These are phyloP conservation scores for Sporothrix humicola DNA, from an alignment of 2,329 filamentous ascomycete genomes.

Conservation along the genomic window DNA sequence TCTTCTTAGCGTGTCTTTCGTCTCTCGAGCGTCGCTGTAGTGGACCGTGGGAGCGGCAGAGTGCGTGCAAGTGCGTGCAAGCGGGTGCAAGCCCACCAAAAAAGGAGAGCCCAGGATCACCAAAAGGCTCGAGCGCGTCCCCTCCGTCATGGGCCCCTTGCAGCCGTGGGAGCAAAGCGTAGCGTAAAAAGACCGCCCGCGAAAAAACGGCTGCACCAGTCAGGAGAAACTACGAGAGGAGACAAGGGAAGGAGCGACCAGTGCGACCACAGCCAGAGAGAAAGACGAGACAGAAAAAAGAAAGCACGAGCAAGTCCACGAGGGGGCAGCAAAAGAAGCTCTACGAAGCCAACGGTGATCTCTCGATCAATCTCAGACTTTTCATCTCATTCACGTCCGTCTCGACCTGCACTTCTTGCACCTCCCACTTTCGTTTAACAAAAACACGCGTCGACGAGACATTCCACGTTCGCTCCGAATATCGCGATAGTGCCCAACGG, in stretches of 20 bases:
- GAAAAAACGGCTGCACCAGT: neutral
- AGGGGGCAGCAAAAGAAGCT: neutral
- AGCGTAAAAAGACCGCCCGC: neutral
- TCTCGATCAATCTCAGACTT: neutral
- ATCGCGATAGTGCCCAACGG: too few relatives aligned
- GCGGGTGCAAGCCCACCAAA: too few relatives aligned
- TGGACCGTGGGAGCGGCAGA: too few relatives aligned
- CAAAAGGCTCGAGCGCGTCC: slow-evolving; percentile 36
- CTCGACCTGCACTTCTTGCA: neutral
- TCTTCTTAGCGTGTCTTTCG: too few relatives aligned
- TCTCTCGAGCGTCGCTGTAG: too few relatives aligned
- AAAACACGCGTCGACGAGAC: slow-evolving; percentile 24
- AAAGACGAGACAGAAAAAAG: slow-evolving; percentile 6
- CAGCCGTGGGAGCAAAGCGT: neutral
- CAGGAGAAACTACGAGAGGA: slow-evolving; percentile 1
- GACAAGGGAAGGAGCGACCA: neutral
- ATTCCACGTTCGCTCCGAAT: neutral
- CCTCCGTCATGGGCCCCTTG: slow-evolving; percentile 28
- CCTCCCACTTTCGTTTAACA: neutral
- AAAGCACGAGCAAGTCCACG: neutral
- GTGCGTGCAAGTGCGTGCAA: too few relatives aligned
- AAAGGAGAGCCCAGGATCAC: too few relatives aligned
- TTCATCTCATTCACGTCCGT: neutral
- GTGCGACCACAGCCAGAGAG: neutral
- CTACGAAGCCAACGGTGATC: neutral